These are phyloP conservation scores for Taphrina sp. DNA, from an alignment of 1,139 yeast genomes.

Conservation along the genomic window DNA sequence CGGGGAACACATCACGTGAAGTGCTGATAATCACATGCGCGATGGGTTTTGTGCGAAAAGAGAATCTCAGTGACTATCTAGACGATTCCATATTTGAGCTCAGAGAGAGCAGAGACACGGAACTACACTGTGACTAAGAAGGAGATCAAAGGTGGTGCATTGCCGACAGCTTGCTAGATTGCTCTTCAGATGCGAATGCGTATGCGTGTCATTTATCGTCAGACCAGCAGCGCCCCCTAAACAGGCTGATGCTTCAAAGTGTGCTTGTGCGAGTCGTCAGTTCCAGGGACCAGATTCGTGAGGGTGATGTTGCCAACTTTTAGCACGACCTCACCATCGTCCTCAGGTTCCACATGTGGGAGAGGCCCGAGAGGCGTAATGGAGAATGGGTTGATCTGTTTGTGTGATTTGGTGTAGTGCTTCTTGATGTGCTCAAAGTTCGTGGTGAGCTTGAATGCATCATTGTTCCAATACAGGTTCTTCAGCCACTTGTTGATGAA, in stretches of 20 bases:
- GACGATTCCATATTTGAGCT: no score
- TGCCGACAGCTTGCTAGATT: no score
- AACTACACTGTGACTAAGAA: no score
- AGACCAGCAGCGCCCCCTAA: neutral
- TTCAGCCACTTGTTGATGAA: constrained; percentile 73
- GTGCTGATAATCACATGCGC: no score
- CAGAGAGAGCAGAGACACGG: no score
- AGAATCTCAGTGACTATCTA: no score
- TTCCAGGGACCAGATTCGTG: constrained; percentile 14
- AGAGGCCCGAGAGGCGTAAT: constrained; percentile 89
- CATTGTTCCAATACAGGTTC: constrained; percentile 78
- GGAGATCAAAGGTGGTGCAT: no score
- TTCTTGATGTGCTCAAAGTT: constrained; percentile 83
- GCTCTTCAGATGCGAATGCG: no score
- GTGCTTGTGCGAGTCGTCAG: constrained; percentile 20
- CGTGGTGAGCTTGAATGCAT: constrained; percentile 75
- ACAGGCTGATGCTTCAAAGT: constrained; percentile 26
- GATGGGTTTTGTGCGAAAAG: no score
- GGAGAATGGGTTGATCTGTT: constrained; percentile 72
- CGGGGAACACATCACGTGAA: no score
- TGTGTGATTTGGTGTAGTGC: constrained; percentile 81
- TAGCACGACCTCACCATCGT: constrained; percentile 30
- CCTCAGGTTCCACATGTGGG: constrained; percentile 60
- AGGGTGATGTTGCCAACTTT: constrained; percentile 28
- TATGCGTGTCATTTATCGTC: neutral